Percentiles rank a stretch among this genome's conserved stretches.
These are phyloP conservation scores for Colletotrichum coccodes DNA, from an alignment of 2,329 filamentous ascomycete genomes.

Conservation along the genomic window DNA sequence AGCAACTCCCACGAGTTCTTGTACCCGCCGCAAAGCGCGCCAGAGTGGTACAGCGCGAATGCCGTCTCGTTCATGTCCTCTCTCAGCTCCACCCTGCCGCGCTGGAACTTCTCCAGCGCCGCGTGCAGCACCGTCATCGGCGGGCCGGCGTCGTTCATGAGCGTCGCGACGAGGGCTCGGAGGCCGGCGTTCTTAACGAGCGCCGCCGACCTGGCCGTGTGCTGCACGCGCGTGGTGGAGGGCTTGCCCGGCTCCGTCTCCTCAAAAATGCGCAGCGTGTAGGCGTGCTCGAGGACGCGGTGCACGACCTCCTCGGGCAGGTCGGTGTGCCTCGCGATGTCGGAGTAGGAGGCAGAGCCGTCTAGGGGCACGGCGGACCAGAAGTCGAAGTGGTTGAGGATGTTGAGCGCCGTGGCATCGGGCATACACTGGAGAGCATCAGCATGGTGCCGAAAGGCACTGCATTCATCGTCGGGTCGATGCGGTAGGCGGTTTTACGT, in stretches of 20 bases:
- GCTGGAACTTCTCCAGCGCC: constrained; percentile 44
- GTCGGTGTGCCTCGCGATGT: constrained; percentile 48
- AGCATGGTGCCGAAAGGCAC: not conserved
- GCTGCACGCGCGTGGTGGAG: constrained; percentile 40
- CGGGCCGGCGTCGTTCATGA: constrained; percentile 49
- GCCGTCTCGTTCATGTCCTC: constrained; percentile 48
- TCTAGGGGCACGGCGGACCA: constrained; percentile 60
- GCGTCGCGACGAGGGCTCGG: constrained; percentile 47
- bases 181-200: constrained; percentile 45
- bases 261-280: constrained; percentile 50
- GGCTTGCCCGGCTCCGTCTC: constrained; percentile 35
- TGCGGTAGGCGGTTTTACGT: constrained; percentile 23
- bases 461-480: not conserved
- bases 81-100: constrained; percentile 42
- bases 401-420: constrained; percentile 54
- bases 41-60: constrained; percentile 47
- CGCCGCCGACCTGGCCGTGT: constrained; percentile 51
- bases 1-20: constrained; percentile 50
- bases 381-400: constrained; percentile 63
- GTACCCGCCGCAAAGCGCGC: constrained; percentile 42
- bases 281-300: constrained; percentile 50
- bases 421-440: constrained; percentile 48
- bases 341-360: constrained; percentile 53
- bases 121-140: constrained; percentile 47
- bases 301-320: constrained; percentile 51